These are phyloP conservation scores for Celoporthe dispersa DNA, from an alignment of 2,329 filamentous ascomycete species.

Conservation along the genomic window DNA sequence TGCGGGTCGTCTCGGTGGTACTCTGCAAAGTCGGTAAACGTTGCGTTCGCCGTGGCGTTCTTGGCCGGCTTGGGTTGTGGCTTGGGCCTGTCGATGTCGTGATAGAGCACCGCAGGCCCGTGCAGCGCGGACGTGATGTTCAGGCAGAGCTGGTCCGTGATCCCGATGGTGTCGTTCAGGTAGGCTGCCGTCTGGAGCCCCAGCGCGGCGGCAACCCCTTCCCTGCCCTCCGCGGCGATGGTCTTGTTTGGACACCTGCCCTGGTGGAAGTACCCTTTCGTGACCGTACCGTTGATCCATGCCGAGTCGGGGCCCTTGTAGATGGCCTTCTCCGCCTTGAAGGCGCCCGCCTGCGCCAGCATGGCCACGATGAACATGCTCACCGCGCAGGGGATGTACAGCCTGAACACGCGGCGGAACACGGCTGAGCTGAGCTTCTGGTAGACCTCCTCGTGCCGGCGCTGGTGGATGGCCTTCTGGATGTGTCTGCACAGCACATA, in stretches of 20 bases:
- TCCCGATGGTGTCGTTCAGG: conserved; percentile 39
- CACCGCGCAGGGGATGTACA: conserved; percentile 46
- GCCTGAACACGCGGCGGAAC: conserved; percentile 44
- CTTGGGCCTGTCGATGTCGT: conserved; percentile 31
- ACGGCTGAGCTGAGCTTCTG: conserved; percentile 43
- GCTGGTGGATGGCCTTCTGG: conserved; percentile 42
- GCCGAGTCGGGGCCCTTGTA: conserved; percentile 44
- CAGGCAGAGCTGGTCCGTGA: conserved; percentile 40
- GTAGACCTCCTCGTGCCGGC: conserved; percentile 42
- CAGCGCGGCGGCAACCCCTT: conserved; percentile 38
- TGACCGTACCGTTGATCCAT: conserved; percentile 47
- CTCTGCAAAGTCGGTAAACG: conserved; percentile 21
- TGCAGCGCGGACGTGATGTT: conserved; percentile 38
- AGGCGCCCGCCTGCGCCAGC: conserved; percentile 44
- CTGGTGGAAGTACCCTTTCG: conserved; percentile 26
- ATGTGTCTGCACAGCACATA: conserved; percentile 47
- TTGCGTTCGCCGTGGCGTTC: conserved; percentile 22
- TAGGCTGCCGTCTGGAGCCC: conserved; percentile 36
- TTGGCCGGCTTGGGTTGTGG: conserved; percentile 19
- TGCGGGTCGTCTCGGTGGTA: conserved; percentile 25
- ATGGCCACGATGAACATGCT: conserved; percentile 47
- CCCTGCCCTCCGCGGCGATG: conserved; percentile 34
- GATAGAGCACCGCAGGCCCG: conserved; percentile 39
- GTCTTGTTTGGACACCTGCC: conserved; percentile 35
- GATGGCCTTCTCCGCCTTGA: conserved; percentile 41